Evolutionary conservation across 2,329 filamentous ascomycete species (phyloP).

Genomic region (Aspergillus piperis): DNA sequence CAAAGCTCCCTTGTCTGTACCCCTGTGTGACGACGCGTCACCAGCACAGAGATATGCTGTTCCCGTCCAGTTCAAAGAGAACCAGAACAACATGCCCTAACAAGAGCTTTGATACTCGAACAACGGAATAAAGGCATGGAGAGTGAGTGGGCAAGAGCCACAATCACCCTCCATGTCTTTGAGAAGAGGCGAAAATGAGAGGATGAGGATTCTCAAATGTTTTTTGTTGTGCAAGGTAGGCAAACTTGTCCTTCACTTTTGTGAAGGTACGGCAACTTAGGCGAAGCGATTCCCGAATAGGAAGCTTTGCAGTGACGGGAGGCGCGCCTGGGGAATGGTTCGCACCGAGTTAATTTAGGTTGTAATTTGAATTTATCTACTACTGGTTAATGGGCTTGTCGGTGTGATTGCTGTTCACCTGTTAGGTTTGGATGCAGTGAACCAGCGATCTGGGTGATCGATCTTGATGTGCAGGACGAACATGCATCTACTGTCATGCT

Average conservation of each 20-base stretch:
- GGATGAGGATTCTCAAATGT: background rate
- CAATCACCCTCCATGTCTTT: background rate
- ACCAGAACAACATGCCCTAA: background rate
- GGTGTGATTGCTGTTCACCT: background rate
- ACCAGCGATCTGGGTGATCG: background rate
- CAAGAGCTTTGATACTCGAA: background rate
- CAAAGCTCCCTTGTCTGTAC: background rate
- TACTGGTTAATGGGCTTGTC: background rate
- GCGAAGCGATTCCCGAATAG: slow-evolving; percentile 21
- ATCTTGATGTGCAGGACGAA: too few species aligned
- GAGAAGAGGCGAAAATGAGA: background rate
- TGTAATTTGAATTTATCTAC: background rate
- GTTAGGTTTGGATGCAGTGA: background rate
- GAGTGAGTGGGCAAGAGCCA: background rate
- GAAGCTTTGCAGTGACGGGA: slow-evolving; percentile 13
- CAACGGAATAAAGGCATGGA: background rate
- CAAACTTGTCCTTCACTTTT: slow-evolving; percentile 13
- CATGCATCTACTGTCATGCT: too few species aligned
- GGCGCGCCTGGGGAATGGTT: slow-evolving; percentile 3
- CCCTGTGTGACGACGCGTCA: background rate
- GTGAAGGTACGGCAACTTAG: slow-evolving; percentile 13
- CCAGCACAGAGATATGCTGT: background rate
- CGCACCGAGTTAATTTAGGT: background rate
- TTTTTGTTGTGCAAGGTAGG: slow-evolving; percentile 2
- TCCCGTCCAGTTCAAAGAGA: background rate